phyloP scores from a whole-genome alignment of 2,329 filamentous ascomycete species.

The Xylaria sp. region DNA sequence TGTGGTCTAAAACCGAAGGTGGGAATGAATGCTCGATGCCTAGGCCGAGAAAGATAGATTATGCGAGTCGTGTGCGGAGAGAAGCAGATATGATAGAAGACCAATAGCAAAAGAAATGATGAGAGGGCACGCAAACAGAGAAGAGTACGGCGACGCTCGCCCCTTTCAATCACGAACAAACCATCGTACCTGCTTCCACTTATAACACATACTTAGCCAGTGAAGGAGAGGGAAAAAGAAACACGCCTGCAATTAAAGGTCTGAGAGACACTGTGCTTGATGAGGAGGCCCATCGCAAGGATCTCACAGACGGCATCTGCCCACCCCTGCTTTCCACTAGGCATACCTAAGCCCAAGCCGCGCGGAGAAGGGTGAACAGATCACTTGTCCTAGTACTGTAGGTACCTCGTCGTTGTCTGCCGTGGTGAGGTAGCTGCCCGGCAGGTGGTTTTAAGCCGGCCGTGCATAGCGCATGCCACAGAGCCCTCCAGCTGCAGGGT shows the following conservation, averaged over 20 bases:
- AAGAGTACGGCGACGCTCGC: slow-evolving; percentile 2
- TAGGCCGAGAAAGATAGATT: slow-evolving; percentile 2
- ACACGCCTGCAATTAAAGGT: background rate
- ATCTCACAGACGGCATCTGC: slow-evolving; percentile 10
- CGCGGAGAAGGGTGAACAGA: slow-evolving; percentile 4
- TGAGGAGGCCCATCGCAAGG: slow-evolving; percentile 9
- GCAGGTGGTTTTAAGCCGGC: slow-evolving; percentile 15
- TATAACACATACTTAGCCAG: slow-evolving; percentile 14
- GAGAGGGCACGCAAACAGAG: background rate
- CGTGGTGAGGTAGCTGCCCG: background rate
- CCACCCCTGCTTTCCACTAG: slow-evolving; percentile 16
- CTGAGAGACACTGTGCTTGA: slow-evolving; percentile 16
- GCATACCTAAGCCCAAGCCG: slow-evolving; percentile 4
- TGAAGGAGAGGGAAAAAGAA: slow-evolving; percentile 20
- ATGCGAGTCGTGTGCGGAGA: slow-evolving; percentile 4
- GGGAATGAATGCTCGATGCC: slow-evolving; percentile 2
- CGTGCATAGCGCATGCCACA: slow-evolving; percentile 17
- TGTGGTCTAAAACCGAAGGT: slow-evolving; percentile 8
- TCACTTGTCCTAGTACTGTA: background rate
- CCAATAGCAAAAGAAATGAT: slow-evolving; percentile 3
- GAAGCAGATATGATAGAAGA: slow-evolving; percentile 4
- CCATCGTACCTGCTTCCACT: slow-evolving; percentile 13
- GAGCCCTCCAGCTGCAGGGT: slow-evolving; percentile 22
- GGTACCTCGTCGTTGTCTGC: slow-evolving; percentile 4
- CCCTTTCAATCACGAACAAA: slow-evolving; percentile 20